These are phyloP conservation scores for Picochlorum sp. DNA, from an alignment of 139 green algal species.

Conservation along the genomic window DNA sequence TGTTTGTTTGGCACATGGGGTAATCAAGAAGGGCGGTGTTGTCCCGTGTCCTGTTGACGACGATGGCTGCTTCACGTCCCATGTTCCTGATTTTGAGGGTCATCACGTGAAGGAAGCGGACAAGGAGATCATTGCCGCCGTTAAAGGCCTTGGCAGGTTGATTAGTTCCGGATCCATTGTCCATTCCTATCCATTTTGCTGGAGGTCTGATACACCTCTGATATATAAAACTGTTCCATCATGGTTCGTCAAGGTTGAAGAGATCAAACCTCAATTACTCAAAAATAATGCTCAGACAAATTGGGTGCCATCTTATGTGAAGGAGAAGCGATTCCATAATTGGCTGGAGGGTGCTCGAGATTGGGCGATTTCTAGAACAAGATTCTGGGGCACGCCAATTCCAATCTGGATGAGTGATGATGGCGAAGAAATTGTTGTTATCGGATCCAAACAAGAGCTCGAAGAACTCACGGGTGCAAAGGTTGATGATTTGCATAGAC, in stretches of 20 bases:
- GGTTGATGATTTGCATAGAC: slow-evolving; percentile 91
- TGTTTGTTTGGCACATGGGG: slow-evolving; percentile 77
- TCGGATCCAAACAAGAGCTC: slow-evolving; percentile 83
- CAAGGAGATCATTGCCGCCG: slow-evolving; percentile 81
- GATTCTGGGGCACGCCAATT: slow-evolving; percentile 98
- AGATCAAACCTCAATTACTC: slow-evolving; percentile 81
- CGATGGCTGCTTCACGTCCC: slow-evolving; percentile 72
- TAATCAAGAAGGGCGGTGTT: slow-evolving; percentile 66
- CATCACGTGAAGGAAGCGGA: slow-evolving; percentile 68
- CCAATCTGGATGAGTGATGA: slow-evolving; percentile 87
- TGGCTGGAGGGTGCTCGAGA: slow-evolving; percentile 94
- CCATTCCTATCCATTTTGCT: slow-evolving; percentile 98
- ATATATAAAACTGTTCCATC: slow-evolving; percentile 89
- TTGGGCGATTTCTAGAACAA: slow-evolving; percentile 71
- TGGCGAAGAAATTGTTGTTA: slow-evolving; percentile 77
- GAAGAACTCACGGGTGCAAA: slow-evolving; percentile 75
- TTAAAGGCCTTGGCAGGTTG: slow-evolving; percentile 75
- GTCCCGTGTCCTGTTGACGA: slow-evolving; percentile 87
- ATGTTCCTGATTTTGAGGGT: slow-evolving; percentile 74
- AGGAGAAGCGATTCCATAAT: slow-evolving; percentile 98
- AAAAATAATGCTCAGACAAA: slow-evolving; percentile 83
- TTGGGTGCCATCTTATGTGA: slow-evolving; percentile 93
- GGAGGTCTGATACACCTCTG: slow-evolving; percentile 93
- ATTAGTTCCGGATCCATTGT: slow-evolving; percentile 56
- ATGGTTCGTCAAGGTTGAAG: slow-evolving; percentile 92